Evolutionary conservation across 2,329 filamentous ascomycete species (phyloP), one percentile per base, ranked within the genome.

Genomic region (Fusarium abutilonis): DNA sequence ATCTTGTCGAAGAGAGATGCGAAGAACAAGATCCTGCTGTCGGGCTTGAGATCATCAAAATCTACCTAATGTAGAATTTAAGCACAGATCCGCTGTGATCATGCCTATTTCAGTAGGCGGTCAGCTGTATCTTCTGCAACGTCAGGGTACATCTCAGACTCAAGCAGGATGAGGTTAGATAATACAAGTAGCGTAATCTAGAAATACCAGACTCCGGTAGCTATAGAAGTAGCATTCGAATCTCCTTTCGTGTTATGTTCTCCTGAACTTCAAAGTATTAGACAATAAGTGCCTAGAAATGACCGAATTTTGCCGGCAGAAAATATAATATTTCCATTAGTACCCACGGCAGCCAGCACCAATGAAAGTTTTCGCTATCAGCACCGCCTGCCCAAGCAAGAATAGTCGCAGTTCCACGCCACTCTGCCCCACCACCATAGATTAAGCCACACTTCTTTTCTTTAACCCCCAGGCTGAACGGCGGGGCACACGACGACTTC

Each of bases 401-500:
- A 48, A 43, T 46, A 55, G 42, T 52, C 46, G 15, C 42, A 36
- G 6, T 19, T 40, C n/a, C 23, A 26, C 6, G 23, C 9, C 7
- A 29, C 4, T 49, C 31, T 41, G 6, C 7, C 40, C 52, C 41
- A 53, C 62, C 61, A 60, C 54, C 52, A 4, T 6, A 23, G n/a
- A 28, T 9, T 31, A 15, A 49, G 52, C 52, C 63, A 62, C 64
- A 56, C 36, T 31, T 39, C 19, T 19, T 19, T 19, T 3, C 19
- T 19, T 19, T 28, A 32, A 17, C 36, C 54, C 23, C 36, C 35
- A 21, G 13, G 42, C n/a, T 35, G 32, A 28, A 66, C 63, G 64
- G 67, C 64, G 69, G 69, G 67, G 69, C 67, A 66, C 53, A 63
- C 31, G 44, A 36, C 51, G 45, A 63, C 55, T 32, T 65, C 58